These are phyloP conservation scores for Pichia sp. DNA, from an alignment of 1,139 yeast species.

Conservation along the genomic window DNA sequence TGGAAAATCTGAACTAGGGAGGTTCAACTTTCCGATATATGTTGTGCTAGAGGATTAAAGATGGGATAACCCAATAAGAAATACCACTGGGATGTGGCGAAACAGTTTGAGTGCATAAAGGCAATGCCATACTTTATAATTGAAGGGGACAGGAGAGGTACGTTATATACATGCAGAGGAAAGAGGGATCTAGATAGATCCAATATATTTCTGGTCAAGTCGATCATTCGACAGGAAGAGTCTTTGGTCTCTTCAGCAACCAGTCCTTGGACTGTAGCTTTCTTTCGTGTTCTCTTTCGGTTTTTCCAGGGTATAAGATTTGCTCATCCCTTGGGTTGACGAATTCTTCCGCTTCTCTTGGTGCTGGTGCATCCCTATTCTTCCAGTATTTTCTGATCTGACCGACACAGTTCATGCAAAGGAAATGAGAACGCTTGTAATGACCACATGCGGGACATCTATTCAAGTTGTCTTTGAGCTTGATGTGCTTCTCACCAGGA, in stretches of 20 bases:
- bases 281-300: conserved; percentile 42
- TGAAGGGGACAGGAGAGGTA: no score
- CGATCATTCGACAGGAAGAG: conserved; percentile 40
- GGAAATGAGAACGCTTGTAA: conserved; percentile 78
- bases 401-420: conserved; percentile 89
- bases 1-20: neutral
- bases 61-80: no score
- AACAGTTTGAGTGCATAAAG: no score
- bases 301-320: conserved; percentile 72
- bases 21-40: neutral
- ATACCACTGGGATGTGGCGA: no score
- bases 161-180: no score
- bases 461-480: conserved; percentile 67
- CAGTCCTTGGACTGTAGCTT: conserved; percentile 55
- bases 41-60: no score
- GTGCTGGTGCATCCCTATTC: conserved; percentile 31
- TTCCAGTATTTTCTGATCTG: conserved; percentile 75
- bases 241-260: conserved; percentile 52
- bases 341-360: conserved; percentile 39
- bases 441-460: conserved; percentile 97
- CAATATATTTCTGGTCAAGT: no score
- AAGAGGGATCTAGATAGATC: no score
- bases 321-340: conserved; percentile 52
- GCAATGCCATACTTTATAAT: no score
- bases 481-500: conserved; percentile 76